A percentile compares a stretch with the other conserved stretches of the same genome.
These are phyloP conservation scores for Xerocomellus amylosporus DNA, from an alignment of 768 basidiomycete genomes.

Conservation along the genomic window DNA sequence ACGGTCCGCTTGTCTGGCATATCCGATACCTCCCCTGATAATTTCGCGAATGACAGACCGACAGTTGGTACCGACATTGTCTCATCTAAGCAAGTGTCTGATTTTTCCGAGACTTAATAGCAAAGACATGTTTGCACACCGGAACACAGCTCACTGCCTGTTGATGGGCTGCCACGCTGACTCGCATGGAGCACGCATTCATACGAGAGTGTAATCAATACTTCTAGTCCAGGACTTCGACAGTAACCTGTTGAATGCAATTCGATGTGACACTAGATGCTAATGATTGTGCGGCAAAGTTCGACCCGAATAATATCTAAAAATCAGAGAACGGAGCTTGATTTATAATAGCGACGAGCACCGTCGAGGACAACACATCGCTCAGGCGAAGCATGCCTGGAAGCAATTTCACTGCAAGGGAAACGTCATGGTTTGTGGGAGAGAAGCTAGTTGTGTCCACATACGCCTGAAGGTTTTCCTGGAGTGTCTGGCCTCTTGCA, in stretches of 20 bases:
- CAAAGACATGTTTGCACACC: too few relatives aligned
- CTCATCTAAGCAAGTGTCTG: too few relatives aligned
- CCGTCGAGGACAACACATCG: background rate
- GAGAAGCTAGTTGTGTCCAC: background rate
- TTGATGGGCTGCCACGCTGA: too few relatives aligned
- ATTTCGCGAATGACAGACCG: too few relatives aligned
- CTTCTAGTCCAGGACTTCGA: background rate
- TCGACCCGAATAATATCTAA: background rate
- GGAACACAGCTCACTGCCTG: too few relatives aligned
- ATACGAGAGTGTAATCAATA: background rate
- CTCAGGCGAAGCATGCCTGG: background rate
- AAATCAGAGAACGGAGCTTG: background rate
- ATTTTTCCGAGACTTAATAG: too few relatives aligned
- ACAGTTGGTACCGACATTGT: too few relatives aligned
- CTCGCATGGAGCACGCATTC: too few relatives aligned
- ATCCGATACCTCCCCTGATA: too few relatives aligned
- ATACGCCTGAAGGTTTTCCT: background rate
- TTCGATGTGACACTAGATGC: background rate
- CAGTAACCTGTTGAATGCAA: background rate
- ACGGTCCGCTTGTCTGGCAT: too few relatives aligned
- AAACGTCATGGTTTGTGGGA: background rate
- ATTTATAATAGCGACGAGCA: background rate
- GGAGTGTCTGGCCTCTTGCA: background rate
- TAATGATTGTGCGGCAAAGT: too few relatives aligned
- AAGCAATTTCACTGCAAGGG: background rate